phyloP scores from a whole-genome alignment of 2,329 filamentous ascomycete genomes.

The Escovopsis sp. region DNA sequence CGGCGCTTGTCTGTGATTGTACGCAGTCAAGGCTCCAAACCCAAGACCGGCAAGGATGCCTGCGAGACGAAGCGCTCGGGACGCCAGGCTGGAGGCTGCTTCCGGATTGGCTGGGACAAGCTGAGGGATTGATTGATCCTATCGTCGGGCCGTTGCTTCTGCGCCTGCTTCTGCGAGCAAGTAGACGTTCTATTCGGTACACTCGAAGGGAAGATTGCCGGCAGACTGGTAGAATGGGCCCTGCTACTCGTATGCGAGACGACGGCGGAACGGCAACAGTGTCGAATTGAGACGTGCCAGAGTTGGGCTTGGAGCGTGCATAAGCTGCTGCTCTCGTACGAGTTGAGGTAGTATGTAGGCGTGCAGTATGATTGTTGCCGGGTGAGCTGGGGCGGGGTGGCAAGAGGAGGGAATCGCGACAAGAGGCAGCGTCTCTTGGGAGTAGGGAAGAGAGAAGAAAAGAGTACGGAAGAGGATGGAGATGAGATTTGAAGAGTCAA shows the following conservation, averaged over 20 bases:
- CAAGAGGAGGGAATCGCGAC: neutral
- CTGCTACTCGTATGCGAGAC: too few relatives aligned
- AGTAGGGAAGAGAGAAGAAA: neutral
- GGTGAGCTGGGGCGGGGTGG: neutral
- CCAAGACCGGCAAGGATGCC: constrained; percentile 45
- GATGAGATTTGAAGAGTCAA: constrained; percentile 1
- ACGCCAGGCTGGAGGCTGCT: constrained; percentile 34
- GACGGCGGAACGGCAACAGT: neutral
- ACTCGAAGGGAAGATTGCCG: too few relatives aligned
- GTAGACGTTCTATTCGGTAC: too few relatives aligned
- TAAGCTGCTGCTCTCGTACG: too few relatives aligned
- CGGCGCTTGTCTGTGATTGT: constrained; percentile 31
- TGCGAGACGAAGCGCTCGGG: constrained; percentile 36
- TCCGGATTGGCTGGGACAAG: constrained; percentile 1
- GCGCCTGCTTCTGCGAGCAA: too few relatives aligned
- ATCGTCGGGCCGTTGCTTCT: too few relatives aligned
- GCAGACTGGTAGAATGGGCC: too few relatives aligned
- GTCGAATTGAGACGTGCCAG: neutral
- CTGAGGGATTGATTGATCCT: neutral
- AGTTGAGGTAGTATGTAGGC: too few relatives aligned
- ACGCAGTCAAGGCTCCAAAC: constrained; percentile 40
- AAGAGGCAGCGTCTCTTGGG: neutral
- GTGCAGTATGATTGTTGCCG: too few relatives aligned
- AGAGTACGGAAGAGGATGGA: neutral
- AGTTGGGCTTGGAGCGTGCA: too few relatives aligned